A percentile compares a stretch with the other conserved stretches of the same genome.
These are phyloP conservation scores for Candida sphagnicola DNA, from an alignment of 805 yeast species.

Conservation along the genomic window DNA sequence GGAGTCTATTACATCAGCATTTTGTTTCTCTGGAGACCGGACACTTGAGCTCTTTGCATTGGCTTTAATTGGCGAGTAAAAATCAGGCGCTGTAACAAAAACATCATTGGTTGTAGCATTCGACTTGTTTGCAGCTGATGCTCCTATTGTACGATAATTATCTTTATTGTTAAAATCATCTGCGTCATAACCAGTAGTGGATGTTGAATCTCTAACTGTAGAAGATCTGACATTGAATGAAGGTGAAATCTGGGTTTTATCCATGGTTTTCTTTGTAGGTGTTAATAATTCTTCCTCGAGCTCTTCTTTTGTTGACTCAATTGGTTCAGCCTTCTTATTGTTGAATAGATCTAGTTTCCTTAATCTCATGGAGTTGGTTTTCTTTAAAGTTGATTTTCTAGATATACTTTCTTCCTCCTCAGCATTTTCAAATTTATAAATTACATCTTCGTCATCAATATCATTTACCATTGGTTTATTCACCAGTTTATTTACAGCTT, in stretches of 20 bases:
- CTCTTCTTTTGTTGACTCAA: slow-evolving; percentile 1
- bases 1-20: too few species aligned
- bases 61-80: slow-evolving; percentile 10
- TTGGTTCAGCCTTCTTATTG: slow-evolving; percentile 6
- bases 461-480: not conserved
- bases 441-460: slow-evolving; percentile 20
- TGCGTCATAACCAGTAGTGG: slow-evolving; percentile 4
- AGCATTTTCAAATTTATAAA: slow-evolving; percentile 28
- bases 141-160: slow-evolving; percentile 4
- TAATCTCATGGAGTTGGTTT: slow-evolving; percentile 37
- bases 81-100: slow-evolving; percentile 21
- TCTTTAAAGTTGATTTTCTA: slow-evolving; percentile 36
- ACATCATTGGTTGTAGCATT: slow-evolving; percentile 17
- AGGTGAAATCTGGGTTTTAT: slow-evolving; percentile 1
- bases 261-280: not conserved
- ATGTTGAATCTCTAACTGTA: not conserved
- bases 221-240: slow-evolving; percentile 2
- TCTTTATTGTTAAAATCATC: slow-evolving; percentile 1
- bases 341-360: slow-evolving; percentile 37
- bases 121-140: slow-evolving; percentile 9
- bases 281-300: not conserved
- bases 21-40: too few species aligned
- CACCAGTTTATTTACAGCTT: not conserved
- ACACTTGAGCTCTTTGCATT: slow-evolving; percentile 1
- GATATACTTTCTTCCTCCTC: slow-evolving; percentile 27